These are phyloP conservation scores for Hericium coralloides DNA, from an alignment of 768 basidiomycete genomes.

Conservation along the genomic window DNA sequence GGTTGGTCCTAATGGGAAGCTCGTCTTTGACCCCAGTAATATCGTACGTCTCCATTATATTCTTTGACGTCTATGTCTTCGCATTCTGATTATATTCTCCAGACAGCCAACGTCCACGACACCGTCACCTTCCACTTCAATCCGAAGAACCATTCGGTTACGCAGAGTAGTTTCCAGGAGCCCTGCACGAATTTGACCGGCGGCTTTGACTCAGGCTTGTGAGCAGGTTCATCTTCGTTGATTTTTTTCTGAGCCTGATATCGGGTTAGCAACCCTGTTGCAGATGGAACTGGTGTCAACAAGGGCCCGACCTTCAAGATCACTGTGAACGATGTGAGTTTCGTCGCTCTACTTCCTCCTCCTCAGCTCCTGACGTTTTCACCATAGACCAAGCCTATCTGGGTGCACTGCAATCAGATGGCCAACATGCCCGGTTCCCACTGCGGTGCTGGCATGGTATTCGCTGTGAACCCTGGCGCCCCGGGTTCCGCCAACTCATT, in stretches of 20 bases:
- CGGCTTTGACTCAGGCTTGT: slow-evolving; percentile 25
- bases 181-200: slow-evolving; percentile 16
- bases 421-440: slow-evolving; percentile 7
- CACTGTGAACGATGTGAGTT: slow-evolving; percentile 17
- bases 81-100: neutral
- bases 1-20: neutral
- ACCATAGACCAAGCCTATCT: slow-evolving; percentile 13
- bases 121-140: slow-evolving; percentile 18
- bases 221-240: neutral
- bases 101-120: slow-evolving; percentile 9
- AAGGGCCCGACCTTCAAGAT: slow-evolving; percentile 13
- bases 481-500: neutral
- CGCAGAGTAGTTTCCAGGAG: slow-evolving; percentile 19
- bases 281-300: neutral
- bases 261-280: slow-evolving; percentile 17
- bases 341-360: neutral
- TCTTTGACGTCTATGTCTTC: neutral
- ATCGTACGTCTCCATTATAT: neutral
- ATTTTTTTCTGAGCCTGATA: neutral
- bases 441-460: slow-evolving; percentile 22
- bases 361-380: neutral
- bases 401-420: slow-evolving; percentile 18
- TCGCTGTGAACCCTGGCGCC: slow-evolving; percentile 18
- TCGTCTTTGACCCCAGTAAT: neutral
- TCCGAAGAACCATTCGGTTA: slow-evolving; percentile 22